Base-by-base conservation (phyloP, 2,329 filamentous ascomycete genomes). In the Cladosporium sp. region DNA sequence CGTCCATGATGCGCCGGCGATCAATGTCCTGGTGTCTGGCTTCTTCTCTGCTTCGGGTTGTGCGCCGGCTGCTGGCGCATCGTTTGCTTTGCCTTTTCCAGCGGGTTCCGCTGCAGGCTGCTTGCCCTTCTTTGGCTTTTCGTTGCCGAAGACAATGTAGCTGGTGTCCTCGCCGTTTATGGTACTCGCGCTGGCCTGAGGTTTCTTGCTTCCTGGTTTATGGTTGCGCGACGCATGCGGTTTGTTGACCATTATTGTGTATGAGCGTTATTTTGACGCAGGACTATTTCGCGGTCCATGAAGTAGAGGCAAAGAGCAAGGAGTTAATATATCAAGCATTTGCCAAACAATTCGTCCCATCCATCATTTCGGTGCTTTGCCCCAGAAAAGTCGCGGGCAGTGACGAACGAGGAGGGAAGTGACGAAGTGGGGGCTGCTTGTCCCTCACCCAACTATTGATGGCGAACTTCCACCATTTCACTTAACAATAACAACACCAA, bases 1-100 rank as follows among this genome's bases (percentile, higher is more conserved):
- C 0, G 95, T 99, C 95, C 95, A 99, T 71, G 93, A 97, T 66
- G 92, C 88, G 58, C 95, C 95, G 50, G 93, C 95, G 74, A 99
- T 96, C 70, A 99, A 82, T 72, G 96, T 92, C 78, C 86, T 81
- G 26, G 85, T 85, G 58, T 86, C 83, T 49, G 86, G 86, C 71
- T 85, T 87, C 76, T 87, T 88, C n/a, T 81, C 82, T 7, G 76
- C 79, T 57, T 75, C 74, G 55, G 73, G 65, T 29, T 67, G 58
- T 18, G 57, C 66, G 5, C 65, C 66, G 55, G 64, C 65, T 21
- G 66, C 40, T 46, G 70, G 61, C 69, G 55, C 74, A 31, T 69
- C 64, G 33, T 69, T 80, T 71, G 52, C 75, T 72, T 71, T 78
- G 50, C 64, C 66, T 29, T 57, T 67, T 10, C 66, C 64, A 11